These are phyloP conservation scores for Teunomyces cretensis DNA, from an alignment of 805 yeast species.

Conservation along the genomic window DNA sequence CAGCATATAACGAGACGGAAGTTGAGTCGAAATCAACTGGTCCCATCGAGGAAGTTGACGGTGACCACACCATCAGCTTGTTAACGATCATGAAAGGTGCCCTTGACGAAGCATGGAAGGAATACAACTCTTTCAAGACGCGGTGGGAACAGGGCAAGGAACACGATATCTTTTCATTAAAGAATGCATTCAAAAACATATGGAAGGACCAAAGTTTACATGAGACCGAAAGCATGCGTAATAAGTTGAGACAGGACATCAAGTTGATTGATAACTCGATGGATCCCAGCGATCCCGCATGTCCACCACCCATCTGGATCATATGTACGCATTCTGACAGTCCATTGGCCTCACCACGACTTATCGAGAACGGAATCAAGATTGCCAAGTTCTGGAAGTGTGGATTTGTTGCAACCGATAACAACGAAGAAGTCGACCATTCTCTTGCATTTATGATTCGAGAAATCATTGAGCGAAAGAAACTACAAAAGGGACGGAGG, in stretches of 20 bases:
- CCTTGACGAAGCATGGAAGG: conserved; percentile 72
- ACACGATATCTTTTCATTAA: conserved; percentile 61
- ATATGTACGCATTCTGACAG: conserved; percentile 64
- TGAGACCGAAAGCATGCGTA: conserved; percentile 20
- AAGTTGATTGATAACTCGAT: conserved; percentile 23
- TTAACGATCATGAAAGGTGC: conserved; percentile 53
- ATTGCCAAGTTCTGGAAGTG: conserved; percentile 63
- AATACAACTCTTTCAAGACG: conserved; percentile 53
- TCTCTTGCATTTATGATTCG: conserved; percentile 56
- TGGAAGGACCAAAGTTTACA: conserved; percentile 46
- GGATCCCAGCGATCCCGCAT: conserved; percentile 35
- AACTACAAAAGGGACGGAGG: conserved; percentile 14
- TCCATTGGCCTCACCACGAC: conserved; percentile 56
- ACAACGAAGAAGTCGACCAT: conserved; percentile 55
- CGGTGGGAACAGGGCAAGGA: conserved; percentile 67
- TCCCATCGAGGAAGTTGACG: conserved; percentile 10
- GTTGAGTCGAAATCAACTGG: conserved; percentile 8
- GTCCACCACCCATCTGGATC: conserved; percentile 65
- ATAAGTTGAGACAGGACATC: conserved; percentile 31
- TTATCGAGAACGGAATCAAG: conserved; percentile 56
- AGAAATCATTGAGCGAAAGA: conserved; percentile 53
- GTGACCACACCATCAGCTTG: conserved; percentile 32
- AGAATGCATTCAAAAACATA: conserved; percentile 55
- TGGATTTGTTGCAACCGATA: conserved; percentile 65
- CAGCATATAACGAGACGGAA: conserved; percentile 46